These are phyloP conservation scores for Spathaspora passalidarum DNA, from an alignment of 805 yeast species.

Conservation along the genomic window DNA sequence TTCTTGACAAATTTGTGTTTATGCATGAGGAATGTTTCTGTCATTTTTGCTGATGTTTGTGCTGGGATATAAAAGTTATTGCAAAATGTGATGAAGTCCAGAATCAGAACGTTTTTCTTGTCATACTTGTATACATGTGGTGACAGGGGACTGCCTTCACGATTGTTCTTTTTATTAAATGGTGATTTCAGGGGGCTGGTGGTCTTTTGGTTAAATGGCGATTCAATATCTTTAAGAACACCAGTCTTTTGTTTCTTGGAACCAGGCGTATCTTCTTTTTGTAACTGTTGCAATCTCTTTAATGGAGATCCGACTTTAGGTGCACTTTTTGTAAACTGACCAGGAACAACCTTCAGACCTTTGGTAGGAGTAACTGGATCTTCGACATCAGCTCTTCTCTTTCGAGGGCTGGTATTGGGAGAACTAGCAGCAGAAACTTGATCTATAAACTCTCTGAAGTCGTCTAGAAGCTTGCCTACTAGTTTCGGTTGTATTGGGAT, in stretches of 20 bases:
- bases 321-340: slow-evolving; percentile 14
- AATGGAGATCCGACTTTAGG: slow-evolving; percentile 38
- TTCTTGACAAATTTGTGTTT: slow-evolving; percentile 48
- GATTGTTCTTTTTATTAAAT: not conserved
- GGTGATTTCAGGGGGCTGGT: not conserved
- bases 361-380: slow-evolving; percentile 14
- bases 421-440: slow-evolving; percentile 16
- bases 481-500: slow-evolving; percentile 57
- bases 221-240: slow-evolving; percentile 17
- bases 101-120: slow-evolving; percentile 26
- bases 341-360: slow-evolving; percentile 5
- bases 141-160: slow-evolving; percentile 3
- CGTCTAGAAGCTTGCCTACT: slow-evolving; percentile 39
- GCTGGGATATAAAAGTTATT: slow-evolving; percentile 63
- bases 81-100: slow-evolving; percentile 46
- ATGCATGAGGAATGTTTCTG: slow-evolving; percentile 50
- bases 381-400: slow-evolving; percentile 19
- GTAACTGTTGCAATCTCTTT: slow-evolving; percentile 20
- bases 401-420: slow-evolving; percentile 18
- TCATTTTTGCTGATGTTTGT: slow-evolving; percentile 45
- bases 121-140: slow-evolving; percentile 11
- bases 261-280: not conserved
- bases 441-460: slow-evolving; percentile 42
- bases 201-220: slow-evolving; percentile 25
- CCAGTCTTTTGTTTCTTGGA: not conserved